Conservation (phyloP, 345 rosid genomes). For the Salix dunnii region DNA sequence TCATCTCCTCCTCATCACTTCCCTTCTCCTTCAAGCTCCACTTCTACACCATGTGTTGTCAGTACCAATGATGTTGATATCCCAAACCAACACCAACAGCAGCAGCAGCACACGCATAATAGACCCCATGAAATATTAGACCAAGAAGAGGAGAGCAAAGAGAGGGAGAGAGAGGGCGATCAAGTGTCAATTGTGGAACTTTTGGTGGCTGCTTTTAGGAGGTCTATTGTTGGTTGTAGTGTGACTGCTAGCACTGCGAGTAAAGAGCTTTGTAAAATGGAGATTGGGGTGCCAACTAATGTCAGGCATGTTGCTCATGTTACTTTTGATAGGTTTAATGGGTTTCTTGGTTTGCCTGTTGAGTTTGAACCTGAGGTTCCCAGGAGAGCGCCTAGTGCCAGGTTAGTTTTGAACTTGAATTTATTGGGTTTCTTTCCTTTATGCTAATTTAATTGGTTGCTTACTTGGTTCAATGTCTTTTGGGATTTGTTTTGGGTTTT, state of each 20-base stretch:
- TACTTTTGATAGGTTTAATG: conserved; percentile 97
- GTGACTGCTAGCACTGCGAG: conserved; percentile 37
- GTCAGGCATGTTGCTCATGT: conserved; percentile 98
- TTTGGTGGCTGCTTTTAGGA: conserved; percentile 67
- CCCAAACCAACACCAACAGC: conserved; percentile 10
- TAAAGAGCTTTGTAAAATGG: conserved; percentile 72
- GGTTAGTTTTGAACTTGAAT: conserved; percentile 35
- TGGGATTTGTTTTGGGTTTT: neutral
- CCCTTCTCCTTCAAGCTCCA: conserved; percentile 88
- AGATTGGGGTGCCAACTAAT: conserved; percentile 90
- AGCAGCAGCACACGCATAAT: conserved; percentile 27
- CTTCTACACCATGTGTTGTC: conserved; percentile 49
- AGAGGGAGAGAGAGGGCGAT: conserved; percentile 41
- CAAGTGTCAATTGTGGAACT: conserved; percentile 67
- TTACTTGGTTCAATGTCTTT: neutral
- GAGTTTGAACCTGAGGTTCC: conserved; percentile 98
- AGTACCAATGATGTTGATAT: conserved; percentile 34
- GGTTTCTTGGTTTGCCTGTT: conserved; percentile 95
- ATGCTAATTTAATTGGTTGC: neutral
- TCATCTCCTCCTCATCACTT: conserved; percentile 64
- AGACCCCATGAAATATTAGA: conserved; percentile 36
- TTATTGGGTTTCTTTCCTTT: neutral
- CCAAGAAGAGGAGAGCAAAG: conserved; percentile 20
- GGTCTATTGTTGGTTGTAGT: conserved; percentile 72
- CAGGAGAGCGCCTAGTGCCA: conserved; percentile 91